These are phyloP conservation scores for Pseudonitzschia multiseries DNA, from an alignment of 108 stramenopile genomes.

Conservation along the genomic window DNA sequence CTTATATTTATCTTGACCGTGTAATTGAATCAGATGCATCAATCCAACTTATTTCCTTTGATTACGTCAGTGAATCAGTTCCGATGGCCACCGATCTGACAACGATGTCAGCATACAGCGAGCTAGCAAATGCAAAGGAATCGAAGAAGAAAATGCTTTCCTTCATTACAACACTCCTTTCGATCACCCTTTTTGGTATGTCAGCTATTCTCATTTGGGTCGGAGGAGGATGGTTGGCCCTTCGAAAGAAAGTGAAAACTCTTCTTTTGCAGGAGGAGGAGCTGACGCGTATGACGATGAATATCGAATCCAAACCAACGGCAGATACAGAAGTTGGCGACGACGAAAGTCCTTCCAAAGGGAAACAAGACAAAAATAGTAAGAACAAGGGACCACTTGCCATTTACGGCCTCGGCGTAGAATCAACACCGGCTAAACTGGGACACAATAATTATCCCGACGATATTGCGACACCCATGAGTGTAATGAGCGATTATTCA, in stretches of 20 bases:
- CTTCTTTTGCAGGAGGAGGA: conserved; percentile 37
- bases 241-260: conserved; percentile 22
- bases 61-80: conserved; percentile 19
- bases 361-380: not conserved
- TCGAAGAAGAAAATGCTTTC: conserved; percentile 26
- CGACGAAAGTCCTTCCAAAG: conserved; percentile 15
- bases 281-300: conserved; percentile 23
- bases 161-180: conserved; percentile 22
- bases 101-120: not conserved
- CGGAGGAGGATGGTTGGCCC: conserved; percentile 38
- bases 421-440: conserved; percentile 27
- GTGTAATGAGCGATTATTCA: conserved; percentile 26
- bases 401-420: conserved; percentile 27
- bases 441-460: not conserved
- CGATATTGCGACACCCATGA: conserved; percentile 36
- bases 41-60: conserved; percentile 30
- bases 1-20: conserved; percentile 20
- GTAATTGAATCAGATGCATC: conserved; percentile 15
- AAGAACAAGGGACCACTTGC: conserved; percentile 5
- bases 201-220: conserved; percentile 36
- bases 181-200: conserved; percentile 30
- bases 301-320: conserved; percentile 31
- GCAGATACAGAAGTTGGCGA: conserved; percentile 30
- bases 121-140: conserved; percentile 8
- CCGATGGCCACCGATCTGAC: conserved; percentile 17